Evolutionary conservation across 208 protist genomes (phyloP).

Genomic region (Herpetomonas samuelpessoai): DNA sequence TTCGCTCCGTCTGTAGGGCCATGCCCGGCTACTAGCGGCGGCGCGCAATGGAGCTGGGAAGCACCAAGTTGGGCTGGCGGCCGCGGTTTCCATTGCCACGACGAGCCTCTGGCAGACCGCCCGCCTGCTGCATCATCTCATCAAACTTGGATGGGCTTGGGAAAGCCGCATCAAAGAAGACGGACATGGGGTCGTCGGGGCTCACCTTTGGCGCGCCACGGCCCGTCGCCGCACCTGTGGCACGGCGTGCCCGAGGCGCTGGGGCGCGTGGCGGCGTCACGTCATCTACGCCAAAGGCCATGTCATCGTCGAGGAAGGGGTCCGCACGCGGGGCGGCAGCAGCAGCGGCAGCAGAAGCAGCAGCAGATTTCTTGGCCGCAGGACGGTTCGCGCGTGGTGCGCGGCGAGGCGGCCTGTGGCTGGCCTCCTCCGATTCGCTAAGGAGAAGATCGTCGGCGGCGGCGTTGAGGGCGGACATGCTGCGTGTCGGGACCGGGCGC

Average conservation of each 20-base stretch:
- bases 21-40: too few relatives aligned
- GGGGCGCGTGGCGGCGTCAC: not conserved
- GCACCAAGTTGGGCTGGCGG: constrained; percentile 59
- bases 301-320: not conserved
- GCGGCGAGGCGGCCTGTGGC: constrained; percentile 29
- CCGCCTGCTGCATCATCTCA: constrained; percentile 79
- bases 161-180: constrained; percentile 83
- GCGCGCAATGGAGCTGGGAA: constrained; percentile 66
- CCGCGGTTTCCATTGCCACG: constrained; percentile 30
- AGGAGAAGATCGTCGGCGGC: constrained; percentile 30
- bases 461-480: constrained; percentile 42
- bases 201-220: constrained; percentile 18
- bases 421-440: constrained; percentile 23
- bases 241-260: constrained; percentile 3
- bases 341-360: not conserved
- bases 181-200: constrained; percentile 75
- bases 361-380: constrained; percentile 5
- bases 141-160: constrained; percentile 87
- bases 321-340: not conserved
- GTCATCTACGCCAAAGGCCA: constrained; percentile 8
- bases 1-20: too few relatives aligned
- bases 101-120: constrained; percentile 45
- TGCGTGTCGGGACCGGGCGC: constrained; percentile 36
- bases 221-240: constrained; percentile 5
- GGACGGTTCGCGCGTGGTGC: constrained; percentile 24